A percentile compares a stretch with the other conserved stretches of the same genome.
Evolutionary conservation across 2,329 filamentous ascomycete species (phyloP).

Genomic region (Chaetomiaceae sp.): DNA sequence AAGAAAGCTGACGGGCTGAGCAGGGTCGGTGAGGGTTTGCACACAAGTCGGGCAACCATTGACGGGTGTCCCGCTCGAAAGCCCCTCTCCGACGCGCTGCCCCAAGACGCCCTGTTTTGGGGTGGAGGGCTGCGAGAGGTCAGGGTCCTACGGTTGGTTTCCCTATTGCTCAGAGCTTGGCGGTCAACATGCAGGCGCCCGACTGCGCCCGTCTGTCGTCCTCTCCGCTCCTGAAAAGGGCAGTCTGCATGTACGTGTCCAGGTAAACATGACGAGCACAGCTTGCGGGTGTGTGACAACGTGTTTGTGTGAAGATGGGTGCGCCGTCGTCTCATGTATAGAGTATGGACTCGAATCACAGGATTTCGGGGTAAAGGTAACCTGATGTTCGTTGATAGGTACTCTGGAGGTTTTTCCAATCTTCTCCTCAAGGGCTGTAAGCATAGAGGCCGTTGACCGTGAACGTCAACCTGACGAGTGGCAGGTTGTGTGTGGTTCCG

Average conservation of each 20-base stretch:
- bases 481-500: too few relatives aligned
- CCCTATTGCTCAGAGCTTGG: conserved; percentile 16
- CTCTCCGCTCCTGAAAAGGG: neutral
- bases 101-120: conserved; percentile 17
- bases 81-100: conserved; percentile 6
- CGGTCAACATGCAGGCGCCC: conserved; percentile 20
- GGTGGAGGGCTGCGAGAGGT: conserved; percentile 7
- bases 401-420: too few relatives aligned
- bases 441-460: too few relatives aligned
- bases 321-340: too few relatives aligned
- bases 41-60: conserved; percentile 20
- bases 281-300: neutral
- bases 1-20: conserved; percentile 7
- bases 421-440: too few relatives aligned
- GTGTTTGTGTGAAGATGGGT: neutral
- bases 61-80: conserved; percentile 17
- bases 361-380: too few relatives aligned
- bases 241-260: neutral
- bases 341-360: too few relatives aligned
- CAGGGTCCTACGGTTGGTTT: conserved; percentile 9
- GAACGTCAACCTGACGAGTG: too few relatives aligned
- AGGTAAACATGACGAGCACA: neutral
- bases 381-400: too few relatives aligned
- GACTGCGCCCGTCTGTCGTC: neutral
- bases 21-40: too few relatives aligned